Base-by-base conservation (phyloP, 2,329 filamentous ascomycete species). In the Neurospora sp. region DNA sequence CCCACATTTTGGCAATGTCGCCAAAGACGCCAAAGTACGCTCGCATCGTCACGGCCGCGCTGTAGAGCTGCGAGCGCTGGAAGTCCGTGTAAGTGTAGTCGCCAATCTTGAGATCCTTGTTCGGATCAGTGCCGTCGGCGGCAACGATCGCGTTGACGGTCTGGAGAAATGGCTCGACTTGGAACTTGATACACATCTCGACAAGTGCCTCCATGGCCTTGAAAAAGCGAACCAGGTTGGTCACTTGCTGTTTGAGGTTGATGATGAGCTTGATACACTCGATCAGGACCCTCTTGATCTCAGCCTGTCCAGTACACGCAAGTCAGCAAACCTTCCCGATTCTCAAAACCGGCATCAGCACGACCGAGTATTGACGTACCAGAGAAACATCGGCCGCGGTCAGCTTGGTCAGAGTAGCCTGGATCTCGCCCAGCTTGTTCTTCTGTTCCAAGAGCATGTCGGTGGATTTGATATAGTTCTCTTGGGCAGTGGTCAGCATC, bases 191-290 rank as follows among this genome's bases (percentile, higher is more conserved):
- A 39, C 67, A 68, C n/a, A 68, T 42, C n/a, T 68, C 67, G n/a
- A 68, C 39, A n/a, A 68, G 19, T 5, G 67, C 7, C 19, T 39
- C 67, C 39, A 68, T 42, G 19, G 67, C 39, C 39, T 68, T 68
- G 67, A 68, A 68, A 2, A 68, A 68, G 23, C 67, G 67, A 39
- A 68, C 67, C 39, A 68, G 38, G 67, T 68, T 68, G 23, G 67
- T 68, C n/a, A 68, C 43, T 3, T 68, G 67, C 67, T 68, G 9
- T 6, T 68, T 68, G n/a, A 68, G 39, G 17, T 68, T 68, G n/a
- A 68, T 68, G 39, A 68, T 68, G 38, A 68, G 67, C 39, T 68
- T 68, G 67, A 68, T 68, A 42, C 67, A 68, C 38, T 68, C 38
- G 39, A 68, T 68, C 3, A 68, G 39, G 39, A 68, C 43, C 19